These are phyloP conservation scores for Escovopsis weberi DNA, from an alignment of 2,329 filamentous ascomycete species.

Conservation along the genomic window DNA sequence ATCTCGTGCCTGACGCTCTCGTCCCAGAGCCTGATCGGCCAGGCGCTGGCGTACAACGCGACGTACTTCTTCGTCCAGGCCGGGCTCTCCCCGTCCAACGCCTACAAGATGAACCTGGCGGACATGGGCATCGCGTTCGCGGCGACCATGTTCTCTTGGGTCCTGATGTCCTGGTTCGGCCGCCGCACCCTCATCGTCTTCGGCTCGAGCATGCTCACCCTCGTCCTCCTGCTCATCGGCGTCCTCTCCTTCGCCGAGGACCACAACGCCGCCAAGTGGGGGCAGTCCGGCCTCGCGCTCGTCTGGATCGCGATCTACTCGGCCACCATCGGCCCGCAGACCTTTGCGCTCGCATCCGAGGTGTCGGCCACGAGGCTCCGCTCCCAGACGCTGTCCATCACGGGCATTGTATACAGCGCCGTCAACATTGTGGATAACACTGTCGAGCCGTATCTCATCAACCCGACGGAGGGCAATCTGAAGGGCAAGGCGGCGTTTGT, in stretches of 20 bases:
- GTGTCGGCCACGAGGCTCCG: conserved; percentile 5
- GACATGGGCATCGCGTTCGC: conserved; percentile 21
- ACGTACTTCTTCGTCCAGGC: conserved; percentile 28
- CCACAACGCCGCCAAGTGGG: conserved; percentile 4
- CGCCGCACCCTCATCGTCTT: conserved; percentile 4
- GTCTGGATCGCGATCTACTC: conserved; percentile 7
- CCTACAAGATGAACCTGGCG: conserved; percentile 23
- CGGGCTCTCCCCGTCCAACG: conserved; percentile 12
- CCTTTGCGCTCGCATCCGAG: conserved; percentile 6
- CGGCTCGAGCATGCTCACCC: conserved; percentile 2
- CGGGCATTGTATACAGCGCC: conserved; percentile 9
- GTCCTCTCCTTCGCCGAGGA: conserved; percentile 2
- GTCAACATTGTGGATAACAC: conserved; percentile 9
- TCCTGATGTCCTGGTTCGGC: conserved; percentile 5
- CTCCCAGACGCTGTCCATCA: conserved; percentile 11
- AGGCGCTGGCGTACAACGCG: conserved; percentile 24
- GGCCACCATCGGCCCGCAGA: conserved; percentile 4
- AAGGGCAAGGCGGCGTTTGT: conserved; percentile 17
- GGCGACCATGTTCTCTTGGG: conserved; percentile 5
- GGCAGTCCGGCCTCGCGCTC: conserved; percentile 8
- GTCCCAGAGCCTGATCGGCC: conserved; percentile 21
- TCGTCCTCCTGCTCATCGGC: conserved; percentile 5
- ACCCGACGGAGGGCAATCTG: conserved; percentile 20
- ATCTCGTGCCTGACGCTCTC: conserved; percentile 23
- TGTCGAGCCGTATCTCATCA: conserved; percentile 19